Evolutionary conservation across 148 eudicot species (phyloP).

Genomic region (Rhododendron ferrugineum): DNA sequence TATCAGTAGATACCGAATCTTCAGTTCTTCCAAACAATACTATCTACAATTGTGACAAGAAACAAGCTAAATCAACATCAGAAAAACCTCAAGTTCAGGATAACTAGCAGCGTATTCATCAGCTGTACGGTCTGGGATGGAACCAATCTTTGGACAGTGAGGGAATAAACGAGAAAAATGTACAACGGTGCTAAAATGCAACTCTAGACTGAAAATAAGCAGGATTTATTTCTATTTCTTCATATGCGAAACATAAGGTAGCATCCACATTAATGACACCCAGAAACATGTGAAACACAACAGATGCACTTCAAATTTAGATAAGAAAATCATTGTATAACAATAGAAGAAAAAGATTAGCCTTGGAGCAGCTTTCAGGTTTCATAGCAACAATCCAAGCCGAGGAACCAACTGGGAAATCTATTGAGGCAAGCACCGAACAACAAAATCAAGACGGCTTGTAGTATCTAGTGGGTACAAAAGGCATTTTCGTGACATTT

Average conservation of each 20-base stretch:
- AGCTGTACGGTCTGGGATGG: neutral
- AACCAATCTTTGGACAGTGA: neutral
- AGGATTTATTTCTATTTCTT: neutral
- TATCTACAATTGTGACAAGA: neutral
- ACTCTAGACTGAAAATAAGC: neutral
- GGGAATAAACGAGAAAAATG: neutral
- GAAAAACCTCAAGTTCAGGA: neutral
- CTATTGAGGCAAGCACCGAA: neutral
- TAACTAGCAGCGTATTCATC: neutral
- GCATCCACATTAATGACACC: neutral
- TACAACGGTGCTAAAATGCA: neutral
- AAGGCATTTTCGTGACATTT: constrained; percentile 84
- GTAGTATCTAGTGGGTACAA: constrained; percentile 89
- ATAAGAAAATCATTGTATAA: neutral
- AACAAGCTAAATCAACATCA: neutral
- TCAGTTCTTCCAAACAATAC: neutral
- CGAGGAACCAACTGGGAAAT: constrained; percentile 11
- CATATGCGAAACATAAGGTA: neutral
- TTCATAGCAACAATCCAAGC: constrained; percentile 14
- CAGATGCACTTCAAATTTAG: neutral
- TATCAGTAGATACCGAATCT: neutral
- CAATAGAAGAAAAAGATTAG: neutral
- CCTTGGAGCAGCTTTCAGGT: constrained; percentile 10
- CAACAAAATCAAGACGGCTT: constrained; percentile 46
- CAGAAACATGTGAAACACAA: neutral